Evolutionary conservation across 23 red algal species (phyloP).

Genomic region (Chondrus crispus): DNA sequence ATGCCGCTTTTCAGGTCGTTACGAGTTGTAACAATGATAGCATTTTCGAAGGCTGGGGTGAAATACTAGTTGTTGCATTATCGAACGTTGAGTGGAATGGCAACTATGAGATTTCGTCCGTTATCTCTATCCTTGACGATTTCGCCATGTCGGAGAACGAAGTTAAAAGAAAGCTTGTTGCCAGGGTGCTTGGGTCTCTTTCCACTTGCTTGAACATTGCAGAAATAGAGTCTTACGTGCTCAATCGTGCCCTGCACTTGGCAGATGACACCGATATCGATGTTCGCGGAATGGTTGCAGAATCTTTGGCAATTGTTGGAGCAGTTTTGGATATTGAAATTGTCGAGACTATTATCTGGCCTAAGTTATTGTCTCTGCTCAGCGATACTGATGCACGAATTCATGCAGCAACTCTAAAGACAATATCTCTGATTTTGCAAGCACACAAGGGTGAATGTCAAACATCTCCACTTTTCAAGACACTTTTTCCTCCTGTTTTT

Average conservation of each 20-base stretch:
- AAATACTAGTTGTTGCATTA: not conserved
- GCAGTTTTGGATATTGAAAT: slow-evolving; percentile 31
- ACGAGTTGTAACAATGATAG: no score
- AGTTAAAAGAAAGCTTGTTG: slow-evolving; percentile 13
- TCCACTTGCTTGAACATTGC: not conserved
- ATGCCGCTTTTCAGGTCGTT: no score
- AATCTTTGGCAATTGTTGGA: slow-evolving; percentile 39
- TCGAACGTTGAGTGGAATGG: not conserved
- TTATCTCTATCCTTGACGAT: not conserved
- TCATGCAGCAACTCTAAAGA: slow-evolving; percentile 44
- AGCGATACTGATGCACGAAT: slow-evolving; percentile 47
- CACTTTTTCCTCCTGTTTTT: slow-evolving; percentile 48
- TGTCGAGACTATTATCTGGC: slow-evolving; percentile 48
- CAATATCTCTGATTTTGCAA: slow-evolving; percentile 50
- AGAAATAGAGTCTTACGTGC: slow-evolving; percentile 51
- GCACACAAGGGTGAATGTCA: slow-evolving; percentile 14
- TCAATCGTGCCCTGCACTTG: slow-evolving; percentile 24
- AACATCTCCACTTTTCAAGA: slow-evolving; percentile 32
- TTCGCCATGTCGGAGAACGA: not conserved
- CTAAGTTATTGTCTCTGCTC: slow-evolving; percentile 33
- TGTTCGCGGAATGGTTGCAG: slow-evolving; percentile 68
- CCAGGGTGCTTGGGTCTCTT: slow-evolving; percentile 70
- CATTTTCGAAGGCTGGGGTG: not conserved
- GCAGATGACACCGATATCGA: slow-evolving; percentile 34
- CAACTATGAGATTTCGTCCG: not conserved